These are phyloP conservation scores for Citrus maxima DNA, from an alignment of 345 rosid genomes.

Conservation along the genomic window DNA sequence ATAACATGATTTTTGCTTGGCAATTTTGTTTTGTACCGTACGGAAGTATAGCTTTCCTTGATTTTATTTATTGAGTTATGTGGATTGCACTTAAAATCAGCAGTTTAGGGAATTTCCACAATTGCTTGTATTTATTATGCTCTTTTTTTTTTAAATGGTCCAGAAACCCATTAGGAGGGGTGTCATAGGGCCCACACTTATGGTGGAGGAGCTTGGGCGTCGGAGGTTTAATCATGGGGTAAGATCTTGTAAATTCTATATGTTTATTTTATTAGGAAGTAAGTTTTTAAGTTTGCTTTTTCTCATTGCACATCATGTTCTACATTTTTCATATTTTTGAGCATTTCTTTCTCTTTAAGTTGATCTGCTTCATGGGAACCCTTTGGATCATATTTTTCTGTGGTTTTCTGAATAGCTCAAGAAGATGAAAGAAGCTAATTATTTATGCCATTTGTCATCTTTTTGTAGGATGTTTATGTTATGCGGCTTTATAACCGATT, in stretches of 20 bases:
- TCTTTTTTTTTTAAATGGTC: neutral
- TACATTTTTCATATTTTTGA: neutral
- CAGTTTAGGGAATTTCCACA: neutral
- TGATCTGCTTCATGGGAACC: neutral
- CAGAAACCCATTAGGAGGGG: constrained; percentile 89
- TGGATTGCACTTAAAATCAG: neutral
- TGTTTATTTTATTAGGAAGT: neutral
- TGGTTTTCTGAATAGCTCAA: constrained; percentile 3
- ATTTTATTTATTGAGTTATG: neutral
- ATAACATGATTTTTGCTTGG: neutral
- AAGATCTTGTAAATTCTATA: constrained; percentile 14
- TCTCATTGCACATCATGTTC: neutral
- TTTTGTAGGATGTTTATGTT: constrained; percentile 71
- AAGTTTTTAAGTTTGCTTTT: neutral
- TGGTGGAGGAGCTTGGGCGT: constrained; percentile 86
- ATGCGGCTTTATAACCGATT: constrained; percentile 68
- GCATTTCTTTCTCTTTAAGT: neutral
- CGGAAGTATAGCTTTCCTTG: neutral
- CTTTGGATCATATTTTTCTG: neutral
- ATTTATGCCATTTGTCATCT: constrained; percentile 12
- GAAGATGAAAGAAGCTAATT: constrained; percentile 6
- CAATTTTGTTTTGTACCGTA: neutral
- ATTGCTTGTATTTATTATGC: neutral
- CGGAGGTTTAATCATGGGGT: constrained; percentile 66
- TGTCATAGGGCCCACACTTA: constrained; percentile 67